A percentile compares a stretch with the other conserved stretches of the same genome.
These are phyloP conservation scores for Conoideocrella luteorostrata DNA, from an alignment of 2,329 filamentous ascomycete species.

Conservation along the genomic window DNA sequence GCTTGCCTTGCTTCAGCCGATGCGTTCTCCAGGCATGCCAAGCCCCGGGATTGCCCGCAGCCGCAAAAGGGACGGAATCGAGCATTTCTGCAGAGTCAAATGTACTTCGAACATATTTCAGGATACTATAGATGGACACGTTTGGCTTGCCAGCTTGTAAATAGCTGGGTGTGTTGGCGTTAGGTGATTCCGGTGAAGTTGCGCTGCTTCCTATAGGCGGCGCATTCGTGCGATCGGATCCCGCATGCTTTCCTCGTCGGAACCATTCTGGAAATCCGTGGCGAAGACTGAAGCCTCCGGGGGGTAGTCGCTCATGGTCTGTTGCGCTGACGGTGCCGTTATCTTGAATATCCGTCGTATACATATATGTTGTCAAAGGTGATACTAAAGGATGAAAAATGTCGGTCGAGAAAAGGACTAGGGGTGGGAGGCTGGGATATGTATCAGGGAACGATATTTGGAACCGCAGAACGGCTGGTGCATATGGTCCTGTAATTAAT, in stretches of 20 bases:
- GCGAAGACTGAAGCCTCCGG: conserved; percentile 82
- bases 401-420: conserved; percentile 84
- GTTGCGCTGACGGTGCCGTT: conserved; percentile 74
- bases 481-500: conserved; percentile 81
- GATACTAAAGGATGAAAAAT: conserved; percentile 93
- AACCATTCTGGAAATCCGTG: conserved; percentile 94
- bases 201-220: conserved; percentile 14
- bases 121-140: conserved; percentile 57
- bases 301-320: conserved; percentile 75
- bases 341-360: conserved; percentile 71
- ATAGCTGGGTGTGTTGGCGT: conserved; percentile 28
- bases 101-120: conserved; percentile 74
- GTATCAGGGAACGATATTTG: conserved; percentile 78
- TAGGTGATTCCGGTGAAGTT: conserved; percentile 24
- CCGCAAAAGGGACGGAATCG: conserved; percentile 71
- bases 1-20: conserved; percentile 34
- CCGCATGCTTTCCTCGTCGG: conserved; percentile 45
- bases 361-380: conserved; percentile 89
- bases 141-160: conserved; percentile 34
- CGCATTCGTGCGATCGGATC: conserved; percentile 16
- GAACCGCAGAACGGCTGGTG: conserved; percentile 80
- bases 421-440: conserved; percentile 73
- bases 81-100: conserved; percentile 75
- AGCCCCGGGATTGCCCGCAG: conserved; percentile 82
- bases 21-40: conserved; percentile 90